phyloP scores from a whole-genome alignment of 495 filamentous ascomycete species.

The Lophiostoma macrostomum region DNA sequence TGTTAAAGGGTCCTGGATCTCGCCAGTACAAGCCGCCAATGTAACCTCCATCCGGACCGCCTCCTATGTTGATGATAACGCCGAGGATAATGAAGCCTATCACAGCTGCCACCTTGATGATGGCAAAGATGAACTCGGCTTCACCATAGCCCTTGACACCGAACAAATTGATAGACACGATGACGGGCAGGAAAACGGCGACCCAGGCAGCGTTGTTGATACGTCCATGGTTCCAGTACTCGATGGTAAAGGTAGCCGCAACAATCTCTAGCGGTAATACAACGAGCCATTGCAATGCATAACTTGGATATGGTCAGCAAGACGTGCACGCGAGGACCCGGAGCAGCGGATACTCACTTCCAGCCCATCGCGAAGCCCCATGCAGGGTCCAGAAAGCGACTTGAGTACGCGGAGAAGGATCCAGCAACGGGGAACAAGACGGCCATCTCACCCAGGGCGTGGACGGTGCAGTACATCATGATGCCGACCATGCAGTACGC shows the following conservation, averaged over 20 bases:
- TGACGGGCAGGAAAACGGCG: slow-evolving; percentile 45
- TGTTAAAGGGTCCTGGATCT: slow-evolving; percentile 82
- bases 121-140: slow-evolving; percentile 43
- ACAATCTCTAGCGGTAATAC: slow-evolving; percentile 88
- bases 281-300: slow-evolving; percentile 90
- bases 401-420: slow-evolving; percentile 90
- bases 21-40: slow-evolving; percentile 82
- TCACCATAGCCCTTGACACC: slow-evolving; percentile 45
- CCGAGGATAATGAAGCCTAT: slow-evolving; percentile 47
- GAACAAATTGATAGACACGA: slow-evolving; percentile 42
- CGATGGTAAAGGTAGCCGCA: slow-evolving; percentile 81
- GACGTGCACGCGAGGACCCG: slow-evolving; percentile 2
- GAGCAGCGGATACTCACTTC: slow-evolving; percentile 57
- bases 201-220: slow-evolving; percentile 78
- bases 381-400: slow-evolving; percentile 86
- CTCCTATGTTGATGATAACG: slow-evolving; percentile 52
- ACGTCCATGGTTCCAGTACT: slow-evolving; percentile 67
- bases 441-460: slow-evolving; percentile 88
- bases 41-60: slow-evolving; percentile 70
- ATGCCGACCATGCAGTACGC: slow-evolving; percentile 77
- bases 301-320: slow-evolving; percentile 49
- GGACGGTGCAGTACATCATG: slow-evolving; percentile 91
- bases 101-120: slow-evolving; percentile 74
- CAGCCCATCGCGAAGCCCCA: slow-evolving; percentile 99
- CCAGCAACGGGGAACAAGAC: slow-evolving; percentile 89